Conservation (phyloP, 257 asterid species). For the Solanum piurae region DNA sequence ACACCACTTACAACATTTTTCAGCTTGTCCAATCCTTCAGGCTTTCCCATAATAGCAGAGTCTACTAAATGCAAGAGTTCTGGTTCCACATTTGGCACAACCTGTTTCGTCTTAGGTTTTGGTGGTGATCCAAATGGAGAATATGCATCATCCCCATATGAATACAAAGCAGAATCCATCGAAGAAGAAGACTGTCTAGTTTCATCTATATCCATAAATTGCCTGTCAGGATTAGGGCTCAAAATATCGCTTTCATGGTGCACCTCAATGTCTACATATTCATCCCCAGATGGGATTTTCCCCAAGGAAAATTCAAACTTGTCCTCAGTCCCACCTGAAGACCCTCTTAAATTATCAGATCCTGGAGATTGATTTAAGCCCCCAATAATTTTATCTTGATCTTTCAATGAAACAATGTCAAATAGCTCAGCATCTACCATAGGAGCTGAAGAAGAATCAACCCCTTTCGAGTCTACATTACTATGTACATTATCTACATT, state of each 20-base stretch:
- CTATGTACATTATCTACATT: slow-evolving; percentile 22
- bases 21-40: slow-evolving; percentile 79
- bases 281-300: slow-evolving; percentile 31
- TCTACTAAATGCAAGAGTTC: slow-evolving; percentile 98
- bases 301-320: slow-evolving; percentile 42
- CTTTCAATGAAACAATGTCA: slow-evolving; percentile 68
- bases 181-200: slow-evolving; percentile 41
- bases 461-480: slow-evolving; percentile 31
- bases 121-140: slow-evolving; percentile 64
- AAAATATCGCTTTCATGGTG: slow-evolving; percentile 36
- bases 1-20: slow-evolving; percentile 80
- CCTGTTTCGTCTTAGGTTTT: slow-evolving; percentile 52
- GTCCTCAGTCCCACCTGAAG: slow-evolving; percentile 48
- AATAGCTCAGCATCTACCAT: slow-evolving; percentile 41
- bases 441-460: slow-evolving; percentile 25
- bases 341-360: slow-evolving; percentile 37
- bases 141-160: slow-evolving; percentile 40
- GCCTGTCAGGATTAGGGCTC: slow-evolving; percentile 43
- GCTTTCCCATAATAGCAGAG: slow-evolving; percentile 98
- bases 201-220: slow-evolving; percentile 25
- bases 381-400: slow-evolving; percentile 36
- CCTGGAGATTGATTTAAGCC: slow-evolving; percentile 23
- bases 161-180: slow-evolving; percentile 46
- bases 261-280: slow-evolving; percentile 28
- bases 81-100: slow-evolving; percentile 64